Base-by-base conservation (phyloP, 2,329 filamentous ascomycete genomes). In the Fusarium tanahbumbuense region DNA sequence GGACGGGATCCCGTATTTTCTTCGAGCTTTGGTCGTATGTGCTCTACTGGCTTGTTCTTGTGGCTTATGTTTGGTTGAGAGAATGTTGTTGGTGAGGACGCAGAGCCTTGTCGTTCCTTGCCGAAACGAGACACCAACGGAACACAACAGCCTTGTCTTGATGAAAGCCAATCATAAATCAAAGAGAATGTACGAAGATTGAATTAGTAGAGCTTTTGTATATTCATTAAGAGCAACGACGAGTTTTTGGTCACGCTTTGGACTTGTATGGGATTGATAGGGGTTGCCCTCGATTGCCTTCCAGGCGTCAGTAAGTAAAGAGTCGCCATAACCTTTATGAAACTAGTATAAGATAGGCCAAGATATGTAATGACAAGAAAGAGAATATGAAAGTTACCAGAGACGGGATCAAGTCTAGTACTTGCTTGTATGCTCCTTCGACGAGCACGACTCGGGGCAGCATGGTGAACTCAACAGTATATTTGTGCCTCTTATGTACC, bases 21-120 rank as follows among this genome's bases (percentile, higher is more conserved):
- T 66, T 45, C 48, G 61, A 66, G 63, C 61, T 66, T n/a, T 66
- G 63, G 63, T 55, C 61, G 63, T 66, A 66, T 66, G 63, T 66
- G 37, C 7, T 32, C 1, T 34, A 1, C 2, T 12, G 3, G 1
- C 9, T 2, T 15, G 27, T 9, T 42, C 30, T 27, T 7, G 18
- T 9, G 23, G 18, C 0, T 37, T 30, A 52, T 44, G 15, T 47
- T 5, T 5, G 4, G 30, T 13, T 55, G 40, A 23, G 60, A 7
- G 2, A 2, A 9, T 27, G 22, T 6, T 45, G 48, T 32, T 63
- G 28, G 20, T 20, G n/a, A 34, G n/a, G 18, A 9, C 23, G 13
- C 34, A 13, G 50, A 50, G 60, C 60, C 50, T 64, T 64, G 52
- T 64, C 34, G 32, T 32, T 23, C 40, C n/a, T 42, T 27, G 45